These are phyloP conservation scores for Clonostachys chloroleuca DNA, from an alignment of 2,329 filamentous ascomycete species.

Conservation along the genomic window DNA sequence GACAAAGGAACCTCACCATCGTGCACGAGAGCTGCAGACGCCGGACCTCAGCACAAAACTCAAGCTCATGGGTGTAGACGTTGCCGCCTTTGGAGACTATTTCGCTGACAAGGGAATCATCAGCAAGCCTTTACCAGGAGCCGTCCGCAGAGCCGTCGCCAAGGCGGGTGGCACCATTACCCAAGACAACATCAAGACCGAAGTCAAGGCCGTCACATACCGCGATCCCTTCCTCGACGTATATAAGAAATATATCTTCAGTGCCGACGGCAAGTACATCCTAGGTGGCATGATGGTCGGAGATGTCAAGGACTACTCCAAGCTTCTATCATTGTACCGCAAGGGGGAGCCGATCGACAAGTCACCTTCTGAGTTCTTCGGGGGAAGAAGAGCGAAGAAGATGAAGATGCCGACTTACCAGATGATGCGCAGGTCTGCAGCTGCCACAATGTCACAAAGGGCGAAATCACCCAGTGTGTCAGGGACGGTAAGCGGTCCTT, in stretches of 20 bases:
- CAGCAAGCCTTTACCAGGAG: constrained; percentile 18
- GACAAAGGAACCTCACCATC: constrained; percentile 72
- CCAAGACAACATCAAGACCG: constrained; percentile 1
- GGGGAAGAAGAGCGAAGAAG: constrained; percentile 68
- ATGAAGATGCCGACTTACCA: constrained; percentile 70
- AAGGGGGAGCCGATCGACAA: constrained; percentile 74
- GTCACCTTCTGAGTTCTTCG: constrained; percentile 79
- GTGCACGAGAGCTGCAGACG: constrained; percentile 66
- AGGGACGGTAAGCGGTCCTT: constrained; percentile 54
- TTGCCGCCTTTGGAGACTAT: constrained; percentile 91
- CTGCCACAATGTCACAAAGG: constrained; percentile 89
- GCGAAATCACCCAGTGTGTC: constrained; percentile 66
- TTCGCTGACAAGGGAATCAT: constrained; percentile 75
- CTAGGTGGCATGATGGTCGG: constrained; percentile 98
- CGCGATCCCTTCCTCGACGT: constrained; percentile 83
- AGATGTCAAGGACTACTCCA: constrained; percentile 86
- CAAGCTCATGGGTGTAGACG: constrained; percentile 84
- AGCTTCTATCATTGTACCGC: constrained; percentile 83
- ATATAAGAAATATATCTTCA: constrained; percentile 94
- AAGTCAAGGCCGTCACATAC: constrained; percentile 80
- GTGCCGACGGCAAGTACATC: constrained; percentile 81
- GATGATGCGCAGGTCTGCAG: constrained; percentile 89
- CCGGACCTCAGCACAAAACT: constrained; percentile 90
- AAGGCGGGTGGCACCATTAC: background rate
- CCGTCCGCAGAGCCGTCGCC: constrained; percentile 13